Conservation (phyloP, 2,329 filamentous ascomycete genomes). For the Malbranchea zuffiana region DNA sequence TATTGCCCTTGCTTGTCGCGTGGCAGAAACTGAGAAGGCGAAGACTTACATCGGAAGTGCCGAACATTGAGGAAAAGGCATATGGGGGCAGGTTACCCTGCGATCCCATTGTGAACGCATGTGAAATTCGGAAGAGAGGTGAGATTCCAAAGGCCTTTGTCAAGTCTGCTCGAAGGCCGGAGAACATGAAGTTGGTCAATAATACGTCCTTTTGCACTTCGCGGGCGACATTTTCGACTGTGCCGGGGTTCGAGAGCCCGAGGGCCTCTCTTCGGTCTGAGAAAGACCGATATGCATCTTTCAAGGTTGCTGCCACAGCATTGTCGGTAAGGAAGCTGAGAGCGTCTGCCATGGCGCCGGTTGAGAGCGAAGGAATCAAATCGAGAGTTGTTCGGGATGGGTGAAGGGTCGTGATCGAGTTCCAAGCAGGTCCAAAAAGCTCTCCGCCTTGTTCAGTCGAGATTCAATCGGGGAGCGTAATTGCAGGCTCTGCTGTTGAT, state of each 20-base stretch:
- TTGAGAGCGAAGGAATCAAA: slow-evolving; percentile 2
- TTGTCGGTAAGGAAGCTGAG: slow-evolving; percentile 63
- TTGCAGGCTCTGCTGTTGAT: no score
- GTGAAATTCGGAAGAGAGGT: slow-evolving; percentile 92
- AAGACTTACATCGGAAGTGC: slow-evolving; percentile 69
- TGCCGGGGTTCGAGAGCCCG: slow-evolving; percentile 83
- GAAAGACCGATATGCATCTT: slow-evolving; percentile 71
- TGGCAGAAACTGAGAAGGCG: not conserved
- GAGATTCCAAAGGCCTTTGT: slow-evolving; percentile 92
- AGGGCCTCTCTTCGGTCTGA: slow-evolving; percentile 77
- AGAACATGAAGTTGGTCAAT: slow-evolving; percentile 93
- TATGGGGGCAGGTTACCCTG: slow-evolving; percentile 81
- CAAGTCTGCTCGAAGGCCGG: slow-evolving; percentile 86
- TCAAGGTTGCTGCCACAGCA: slow-evolving; percentile 55
- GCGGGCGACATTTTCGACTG: slow-evolving; percentile 75
- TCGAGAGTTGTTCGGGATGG: no score
- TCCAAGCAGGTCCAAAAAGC: no score
- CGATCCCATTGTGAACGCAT: slow-evolving; percentile 86
- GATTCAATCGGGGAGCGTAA: no score
- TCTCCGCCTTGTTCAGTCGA: no score
- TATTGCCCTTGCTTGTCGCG: not conserved
- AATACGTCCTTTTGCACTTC: slow-evolving; percentile 96
- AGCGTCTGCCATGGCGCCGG: slow-evolving; percentile 37
- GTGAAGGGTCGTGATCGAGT: no score
- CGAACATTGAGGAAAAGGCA: slow-evolving; percentile 86